Conservation (phyloP, 371 early-diverging fungal species). For the Gilbertella persicaria region DNA sequence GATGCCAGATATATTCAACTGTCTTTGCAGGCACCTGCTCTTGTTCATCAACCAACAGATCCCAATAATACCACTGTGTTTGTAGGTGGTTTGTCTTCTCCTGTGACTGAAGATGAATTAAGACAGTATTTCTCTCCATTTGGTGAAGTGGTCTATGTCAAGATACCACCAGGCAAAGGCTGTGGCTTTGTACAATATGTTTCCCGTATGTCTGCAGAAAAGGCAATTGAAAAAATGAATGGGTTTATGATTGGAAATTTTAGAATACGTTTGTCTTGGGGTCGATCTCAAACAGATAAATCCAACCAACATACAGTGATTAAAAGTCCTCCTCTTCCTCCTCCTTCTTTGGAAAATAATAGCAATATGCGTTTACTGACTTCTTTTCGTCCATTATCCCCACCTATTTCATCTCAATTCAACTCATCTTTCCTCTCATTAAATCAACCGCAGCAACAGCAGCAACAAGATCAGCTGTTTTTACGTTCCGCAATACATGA, state of each 20-base stretch:
- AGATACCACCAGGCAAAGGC: conserved; percentile 91
- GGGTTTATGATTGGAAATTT: conserved; percentile 82
- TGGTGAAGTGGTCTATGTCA: conserved; percentile 89
- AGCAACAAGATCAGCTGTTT: not conserved
- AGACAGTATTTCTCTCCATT: conserved; percentile 75
- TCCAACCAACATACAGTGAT: not conserved
- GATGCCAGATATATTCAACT: conserved; percentile 25
- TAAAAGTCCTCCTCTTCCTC: not conserved
- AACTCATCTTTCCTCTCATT: not conserved
- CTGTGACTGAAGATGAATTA: conserved; percentile 84
- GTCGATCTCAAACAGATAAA: conserved; percentile 66
- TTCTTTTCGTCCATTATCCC: conserved; percentile 5
- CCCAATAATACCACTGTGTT: conserved; percentile 94
- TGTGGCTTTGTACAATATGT: conserved; percentile 94
- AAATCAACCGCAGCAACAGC: not conserved
- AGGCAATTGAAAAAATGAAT: conserved; percentile 87
- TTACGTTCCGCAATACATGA: not conserved
- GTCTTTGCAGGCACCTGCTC: conserved; percentile 44
- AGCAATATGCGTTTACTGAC: not conserved
- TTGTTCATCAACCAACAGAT: conserved; percentile 61
- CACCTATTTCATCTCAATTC: not conserved
- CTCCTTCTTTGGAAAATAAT: not conserved
- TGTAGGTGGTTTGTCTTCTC: conserved; percentile 85
- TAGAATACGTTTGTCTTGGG: conserved; percentile 89
- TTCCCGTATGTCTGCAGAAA: conserved; percentile 80